Base-by-base conservation (phyloP, 176 grass and related monocot genomes). In the Thinopyrum elongatum region DNA sequence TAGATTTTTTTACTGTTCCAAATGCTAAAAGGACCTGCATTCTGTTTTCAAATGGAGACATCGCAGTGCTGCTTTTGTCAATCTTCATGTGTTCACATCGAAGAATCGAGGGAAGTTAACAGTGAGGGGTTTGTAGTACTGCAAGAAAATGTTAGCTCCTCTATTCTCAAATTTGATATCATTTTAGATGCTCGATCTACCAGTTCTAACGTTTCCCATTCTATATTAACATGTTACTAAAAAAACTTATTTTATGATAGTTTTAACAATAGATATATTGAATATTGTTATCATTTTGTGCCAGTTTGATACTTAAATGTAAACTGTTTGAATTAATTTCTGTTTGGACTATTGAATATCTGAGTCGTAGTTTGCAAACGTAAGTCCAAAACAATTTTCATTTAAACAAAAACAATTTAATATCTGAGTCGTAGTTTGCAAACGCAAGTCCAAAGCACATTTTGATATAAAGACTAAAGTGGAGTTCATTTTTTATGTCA, bases 1-100 rank as follows among this genome's bases (percentile, higher is more conserved):
- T 58, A 22, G 17, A 9, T 22, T 22, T 53, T 49, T 58, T 58
- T 58, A 58, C 53, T 58, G 53, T 22, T 58, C 19, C 53, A 22
- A 53, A 58, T 58, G 53, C 53, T 58, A 58, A 58, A 58, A 58
- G 17, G 53, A 58, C 19, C 53, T 58, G 17, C 53, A 58, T 58
- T 58, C 2, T 58, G 8, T 55, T 53, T 82, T 30, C 3, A 65
- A 76, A 46, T 8, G 21, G 53, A 34, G 60, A 62, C 3, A 28
- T 61, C 4, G 0, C 27, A 66, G 6, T 76, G 21, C 29, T 62
- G 30, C 57, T 27, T 46, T 47, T 87, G 25, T 35, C 53, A 62
- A 16, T 63, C 19, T 70, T 80, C 55, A 51, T 63, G 73, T 87
- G 8, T 80, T 87, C 55, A 22, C 79, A 73, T 29, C 49, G 29